Conservation (phyloP, 345 rosid species). For the Turritis glabra region DNA sequence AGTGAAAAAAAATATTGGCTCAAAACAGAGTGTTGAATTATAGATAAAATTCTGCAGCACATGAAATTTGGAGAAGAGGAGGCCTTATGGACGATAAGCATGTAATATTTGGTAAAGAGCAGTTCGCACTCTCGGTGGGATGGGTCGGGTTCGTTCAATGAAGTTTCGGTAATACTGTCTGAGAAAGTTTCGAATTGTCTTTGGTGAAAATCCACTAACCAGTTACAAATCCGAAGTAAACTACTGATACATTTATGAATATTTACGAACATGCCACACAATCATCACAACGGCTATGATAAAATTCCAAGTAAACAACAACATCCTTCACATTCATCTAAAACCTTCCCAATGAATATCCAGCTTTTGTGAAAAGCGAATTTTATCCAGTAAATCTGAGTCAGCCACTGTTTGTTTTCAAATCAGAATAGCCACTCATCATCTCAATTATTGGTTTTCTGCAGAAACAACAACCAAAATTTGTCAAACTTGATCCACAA, state of each 20-base stretch:
- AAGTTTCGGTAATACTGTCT: background rate
- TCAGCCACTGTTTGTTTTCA: slow-evolving; percentile 4
- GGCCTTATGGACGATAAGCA: background rate
- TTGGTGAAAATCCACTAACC: slow-evolving; percentile 22
- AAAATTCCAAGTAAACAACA: background rate
- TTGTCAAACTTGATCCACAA: background rate
- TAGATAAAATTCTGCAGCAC: background rate
- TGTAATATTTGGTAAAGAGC: background rate
- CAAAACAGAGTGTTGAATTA: background rate
- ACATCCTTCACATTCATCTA: slow-evolving; percentile 22
- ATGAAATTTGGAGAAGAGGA: background rate
- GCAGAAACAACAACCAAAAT: background rate
- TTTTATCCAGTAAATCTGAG: slow-evolving; percentile 10
- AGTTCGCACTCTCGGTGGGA: no score
- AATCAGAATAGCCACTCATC: slow-evolving; percentile 14
- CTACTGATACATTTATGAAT: slow-evolving; percentile 27
- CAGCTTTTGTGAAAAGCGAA: slow-evolving; percentile 23
- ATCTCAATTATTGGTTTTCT: slow-evolving; percentile 23
- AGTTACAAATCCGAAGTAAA: background rate
- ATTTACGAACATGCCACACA: slow-evolving; percentile 35
- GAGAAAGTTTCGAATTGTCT: slow-evolving; percentile 13
- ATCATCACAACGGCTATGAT: slow-evolving; percentile 33
- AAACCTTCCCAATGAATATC: slow-evolving; percentile 23
- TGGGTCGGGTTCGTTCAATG: no score
- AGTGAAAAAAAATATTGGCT: background rate